Conservation (phyloP, 345 rosid genomes). For the Salix arbutifolia region DNA sequence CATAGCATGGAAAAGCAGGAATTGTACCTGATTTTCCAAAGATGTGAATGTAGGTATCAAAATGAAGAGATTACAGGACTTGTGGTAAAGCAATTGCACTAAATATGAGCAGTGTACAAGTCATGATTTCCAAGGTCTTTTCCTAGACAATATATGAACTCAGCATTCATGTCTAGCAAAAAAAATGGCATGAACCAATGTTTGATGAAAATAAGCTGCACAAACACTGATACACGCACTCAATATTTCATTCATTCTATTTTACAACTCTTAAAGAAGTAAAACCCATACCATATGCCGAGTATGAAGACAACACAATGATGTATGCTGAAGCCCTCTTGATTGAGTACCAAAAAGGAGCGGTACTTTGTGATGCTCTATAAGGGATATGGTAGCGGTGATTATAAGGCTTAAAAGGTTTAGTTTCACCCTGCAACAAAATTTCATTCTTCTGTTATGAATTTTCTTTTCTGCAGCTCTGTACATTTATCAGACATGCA, state of each 20-base stretch:
- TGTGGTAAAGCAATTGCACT: background rate
- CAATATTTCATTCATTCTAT: background rate
- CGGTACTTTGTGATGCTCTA: constrained; percentile 57
- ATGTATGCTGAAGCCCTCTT: constrained; percentile 89
- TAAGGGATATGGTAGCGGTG: constrained; percentile 73
- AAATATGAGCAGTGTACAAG: background rate
- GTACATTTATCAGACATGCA: background rate
- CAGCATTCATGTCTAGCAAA: background rate
- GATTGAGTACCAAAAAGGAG: constrained; percentile 91
- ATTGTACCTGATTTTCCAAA: background rate
- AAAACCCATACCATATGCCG: constrained; percentile 63
- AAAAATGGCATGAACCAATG: background rate
- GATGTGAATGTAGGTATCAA: background rate
- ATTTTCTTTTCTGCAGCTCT: background rate
- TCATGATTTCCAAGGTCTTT: background rate
- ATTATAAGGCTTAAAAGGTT: constrained; percentile 72
- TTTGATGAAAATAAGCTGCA: background rate
- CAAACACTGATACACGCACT: background rate
- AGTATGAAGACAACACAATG: constrained; percentile 78
- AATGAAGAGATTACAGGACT: background rate
- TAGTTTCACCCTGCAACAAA: constrained; percentile 66
- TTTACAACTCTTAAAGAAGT: background rate
- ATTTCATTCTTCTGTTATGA: background rate
- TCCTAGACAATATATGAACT: background rate
- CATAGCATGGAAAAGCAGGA: background rate